Base-by-base conservation (phyloP, 768 basidiomycete genomes). In the Lactarius tabidus region DNA sequence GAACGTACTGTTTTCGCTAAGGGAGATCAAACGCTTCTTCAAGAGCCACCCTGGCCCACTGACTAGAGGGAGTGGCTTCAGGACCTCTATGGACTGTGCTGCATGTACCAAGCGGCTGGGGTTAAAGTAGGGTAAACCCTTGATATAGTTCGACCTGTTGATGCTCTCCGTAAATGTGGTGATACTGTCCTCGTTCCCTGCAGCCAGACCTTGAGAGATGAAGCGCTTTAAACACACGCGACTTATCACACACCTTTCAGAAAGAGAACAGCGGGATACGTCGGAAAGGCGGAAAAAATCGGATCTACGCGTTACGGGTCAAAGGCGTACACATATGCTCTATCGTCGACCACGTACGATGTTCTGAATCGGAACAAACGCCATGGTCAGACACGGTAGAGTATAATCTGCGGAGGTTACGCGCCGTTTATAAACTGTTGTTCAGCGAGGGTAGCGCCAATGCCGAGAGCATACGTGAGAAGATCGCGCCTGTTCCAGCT, bases 401-500 rank as follows among this genome's bases (percentile, higher is more conserved):
- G 14, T 23, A 15, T 14, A 33, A 48, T 48, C 48, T 48, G 12
- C 2, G 29, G 14, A 29, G 1, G 6, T 23, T 8, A 71, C 81
- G 39, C 62, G 89, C 90, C 91, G 73, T 93, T 93, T 35, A 89
- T 80, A 52, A 91, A 81, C 6, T 80, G 76, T 52, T 85, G 81
- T 61, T 94, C 91, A 57, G 89, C 81, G 38, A 80, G 80, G 75
- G 91, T 92, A 17, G 91, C 91, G 17, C 93, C 93, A 43, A 95
- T 87, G 14, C 90, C 91, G 28, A 86, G 77, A 15, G 90, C 89
- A 69, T 93, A 95, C 1, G 84, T 82, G 65, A 95, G 77, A 17
- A 93, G 77, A 75, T 95, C 93, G 57, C 91, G 84, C 76, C 87
- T 86, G 73, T 90, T 92, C 93, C 93, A 95, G 1, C 84, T 75